Base-by-base conservation (phyloP, 2,329 filamentous ascomycete species). In the Pseudogymnoascus sp. region DNA sequence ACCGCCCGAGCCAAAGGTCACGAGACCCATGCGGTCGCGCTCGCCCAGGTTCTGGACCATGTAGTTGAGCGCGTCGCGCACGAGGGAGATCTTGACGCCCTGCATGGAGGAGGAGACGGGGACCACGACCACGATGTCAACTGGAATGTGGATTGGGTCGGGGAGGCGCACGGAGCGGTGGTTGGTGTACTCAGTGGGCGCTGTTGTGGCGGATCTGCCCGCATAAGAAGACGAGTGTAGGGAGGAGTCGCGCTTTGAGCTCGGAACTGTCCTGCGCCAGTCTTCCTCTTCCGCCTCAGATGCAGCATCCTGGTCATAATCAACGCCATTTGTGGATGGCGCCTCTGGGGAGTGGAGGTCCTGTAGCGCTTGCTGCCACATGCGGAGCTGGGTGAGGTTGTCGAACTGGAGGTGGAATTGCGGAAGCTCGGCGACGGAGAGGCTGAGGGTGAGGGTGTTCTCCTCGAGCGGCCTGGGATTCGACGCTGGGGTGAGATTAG, bases 51-150 rank as follows among this genome's bases (percentile, higher is more conserved):
- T 93, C 69, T 88, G 84, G 1, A 99, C 91, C 75, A 99, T 87
- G 74, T 97, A 99, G 65, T 90, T 91, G 37, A 99, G 81, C 0
- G 93, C 89, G 75, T 99, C 95, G 45, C 92, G 87, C 12, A 99
- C 85, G 1, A 99, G 81, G 66, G 93, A 96, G 73, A 97, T 97
- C 78, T 99, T 99, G 66, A 99, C 85, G n/a, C 95, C 95, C 76
- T 97, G 95, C 93, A 97, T 99, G 0, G 95, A 97, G 0, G 93
- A 96, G 0, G 95, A 97, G 5, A 99, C 92, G 0, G 95, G 95
- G 36, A 99, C 93, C 21, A 99, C 95, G 0, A 97, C 91, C 0
- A 99, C 93, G 31, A 99, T 87, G 72, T 99, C 95, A 62, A 97
- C 85, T 1, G 95, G 93, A 14, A 97, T 91, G 73, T 99, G 95